A percentile compares a stretch with the other conserved stretches of the same genome.
These are phyloP conservation scores for Penicillium fuscoglaucum DNA, from an alignment of 2,329 filamentous ascomycete species.

Conservation along the genomic window DNA sequence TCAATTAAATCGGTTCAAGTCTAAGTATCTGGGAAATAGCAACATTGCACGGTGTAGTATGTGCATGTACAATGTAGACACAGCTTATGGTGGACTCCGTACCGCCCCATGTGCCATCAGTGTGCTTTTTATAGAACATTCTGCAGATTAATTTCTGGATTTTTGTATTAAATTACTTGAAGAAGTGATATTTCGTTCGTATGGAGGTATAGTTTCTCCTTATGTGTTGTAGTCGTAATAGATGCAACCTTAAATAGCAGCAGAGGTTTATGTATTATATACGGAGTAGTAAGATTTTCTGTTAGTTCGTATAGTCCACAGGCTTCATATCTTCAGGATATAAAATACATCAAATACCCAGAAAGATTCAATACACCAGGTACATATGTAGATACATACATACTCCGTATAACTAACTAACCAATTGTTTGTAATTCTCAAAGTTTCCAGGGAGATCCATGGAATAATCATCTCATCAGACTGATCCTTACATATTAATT, in stretches of 20 bases:
- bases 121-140: slow-evolving; percentile 13
- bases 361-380: not conserved
- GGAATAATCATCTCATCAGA: not conserved
- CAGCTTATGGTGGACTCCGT: not conserved
- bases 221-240: not conserved
- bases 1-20: not conserved
- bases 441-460: not conserved
- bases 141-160: not conserved
- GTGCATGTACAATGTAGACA: not conserved
- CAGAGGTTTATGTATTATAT: too few species aligned
- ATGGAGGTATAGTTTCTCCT: not conserved
- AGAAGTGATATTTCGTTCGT: not conserved
- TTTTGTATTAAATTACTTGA: not conserved
- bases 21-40: not conserved
- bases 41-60: not conserved
- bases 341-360: not conserved
- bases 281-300: not conserved
- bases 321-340: not conserved
- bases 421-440: not conserved
- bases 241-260: not conserved
- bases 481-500: not conserved
- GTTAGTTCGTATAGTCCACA: not conserved
- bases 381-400: not conserved
- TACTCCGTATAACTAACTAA: too few species aligned
- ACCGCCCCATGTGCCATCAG: not conserved